Evolutionary conservation across 2,329 filamentous ascomycete genomes (phyloP).

Genomic region (Coniella lustricola): DNA sequence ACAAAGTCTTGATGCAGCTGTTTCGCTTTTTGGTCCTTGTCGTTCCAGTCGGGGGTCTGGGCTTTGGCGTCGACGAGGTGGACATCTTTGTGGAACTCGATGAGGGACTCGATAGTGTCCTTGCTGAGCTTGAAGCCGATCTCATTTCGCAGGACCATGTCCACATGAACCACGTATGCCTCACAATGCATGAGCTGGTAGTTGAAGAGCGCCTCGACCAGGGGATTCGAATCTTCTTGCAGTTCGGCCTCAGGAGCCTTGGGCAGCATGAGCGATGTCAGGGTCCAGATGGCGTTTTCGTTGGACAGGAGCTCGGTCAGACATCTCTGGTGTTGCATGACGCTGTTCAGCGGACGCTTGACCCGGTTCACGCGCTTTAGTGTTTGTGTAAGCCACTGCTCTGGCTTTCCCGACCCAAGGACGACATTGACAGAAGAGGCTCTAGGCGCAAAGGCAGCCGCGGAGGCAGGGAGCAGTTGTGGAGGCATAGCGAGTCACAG

Average conservation of each 20-base stretch:
- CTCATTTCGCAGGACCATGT: constrained; percentile 97
- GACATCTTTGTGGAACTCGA: constrained; percentile 94
- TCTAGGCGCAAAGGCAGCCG: constrained; percentile 90
- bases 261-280: constrained; percentile 86
- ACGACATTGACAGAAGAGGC: constrained; percentile 90
- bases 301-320: constrained; percentile 91
- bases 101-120: constrained; percentile 86
- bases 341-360: constrained; percentile 95
- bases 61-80: constrained; percentile 87
- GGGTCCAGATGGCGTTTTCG: constrained; percentile 84
- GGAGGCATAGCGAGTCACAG: constrained; percentile 65
- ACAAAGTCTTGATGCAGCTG: constrained; percentile 96
- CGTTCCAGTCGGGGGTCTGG: constrained; percentile 87
- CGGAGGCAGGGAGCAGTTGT: constrained; percentile 88
- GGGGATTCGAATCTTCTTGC: constrained; percentile 70
- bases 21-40: constrained; percentile 94
- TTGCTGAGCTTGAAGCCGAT: constrained; percentile 96
- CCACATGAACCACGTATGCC: constrained; percentile 97
- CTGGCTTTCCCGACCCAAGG: constrained; percentile 72
- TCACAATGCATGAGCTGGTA: constrained; percentile 90
- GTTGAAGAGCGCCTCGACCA: constrained; percentile 84
- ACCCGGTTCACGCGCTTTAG: constrained; percentile 94
- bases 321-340: constrained; percentile 90
- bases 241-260: constrained; percentile 83
- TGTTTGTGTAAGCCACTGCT: constrained; percentile 94